Evolutionary conservation across 1,139 yeast genomes (phyloP), one percentile per base, ranked within the genome.

Genomic region (Arxiozyma slooffiae): DNA sequence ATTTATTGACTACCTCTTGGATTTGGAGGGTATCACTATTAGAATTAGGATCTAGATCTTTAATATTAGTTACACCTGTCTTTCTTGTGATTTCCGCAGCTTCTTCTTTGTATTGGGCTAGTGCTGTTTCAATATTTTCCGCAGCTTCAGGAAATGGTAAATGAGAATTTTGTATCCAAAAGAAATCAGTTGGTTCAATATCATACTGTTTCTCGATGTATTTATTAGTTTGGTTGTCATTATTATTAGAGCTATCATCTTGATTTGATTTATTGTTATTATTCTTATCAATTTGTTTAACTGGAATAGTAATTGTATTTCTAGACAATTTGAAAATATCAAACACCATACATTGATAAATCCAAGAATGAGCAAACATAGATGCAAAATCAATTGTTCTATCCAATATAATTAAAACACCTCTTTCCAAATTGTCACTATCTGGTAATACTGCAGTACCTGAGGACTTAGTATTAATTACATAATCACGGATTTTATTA

Each of bases 71-170:
- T 21, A 83, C 81, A 6, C 95, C 96, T 0, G 96, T 85, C 56
- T 78, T 81, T 53, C 79, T 77, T 2, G 97, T 88, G 52, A 94
- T 75, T 52, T 85, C 95, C 55, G 81, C 83, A 1, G 97, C 96
- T 60, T 88, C 96, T 53, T 79, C 78, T 59, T 90, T 90, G 69
- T 92, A 92, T 51, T 77, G 75, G 55, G 83, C 81, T 54, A 90
- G 75, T 55, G 89, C 97, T 18, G 76, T 71, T 64, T 94, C 97
- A 24, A 95, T 92, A 67, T 87, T 87, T 65, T 92, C 98, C 36
- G 95, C 98, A 22, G 94, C 97, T 66, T 92, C 97, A 1, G 98
- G 98, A 73, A 92, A 92, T 41, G 98, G 97, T 52, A 88, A 72
- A 52, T 85, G 85, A 14, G 95, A 76, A 68, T 92, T 90, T 54